Conservation (phyloP, 768 basidiomycete species). For the Pseudohyphozyma bogoriensis region DNA sequence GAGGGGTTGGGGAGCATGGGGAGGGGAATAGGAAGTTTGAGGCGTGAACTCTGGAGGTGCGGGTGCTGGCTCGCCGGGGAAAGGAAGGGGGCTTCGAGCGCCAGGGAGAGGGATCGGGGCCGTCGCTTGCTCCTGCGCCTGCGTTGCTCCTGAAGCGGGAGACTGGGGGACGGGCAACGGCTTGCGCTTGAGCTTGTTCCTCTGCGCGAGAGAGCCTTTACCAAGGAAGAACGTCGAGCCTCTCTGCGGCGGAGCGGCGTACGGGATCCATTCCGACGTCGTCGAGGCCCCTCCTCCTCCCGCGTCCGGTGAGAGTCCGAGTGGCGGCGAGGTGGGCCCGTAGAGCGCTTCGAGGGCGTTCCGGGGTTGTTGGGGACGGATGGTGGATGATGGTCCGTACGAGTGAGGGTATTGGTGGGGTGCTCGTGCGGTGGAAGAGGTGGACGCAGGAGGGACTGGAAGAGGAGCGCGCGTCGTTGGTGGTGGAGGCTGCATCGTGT, state of each 20-base stretch:
- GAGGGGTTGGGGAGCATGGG: not conserved
- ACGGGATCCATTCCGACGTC: not conserved
- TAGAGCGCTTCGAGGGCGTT: slow-evolving; percentile 1
- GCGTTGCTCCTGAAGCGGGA: not conserved
- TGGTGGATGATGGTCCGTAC: not conserved
- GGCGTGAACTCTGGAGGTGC: not conserved
- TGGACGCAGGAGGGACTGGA: not conserved
- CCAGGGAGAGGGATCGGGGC: not conserved
- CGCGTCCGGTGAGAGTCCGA: not conserved
- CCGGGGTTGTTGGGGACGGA: not conserved
- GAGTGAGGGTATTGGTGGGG: not conserved
- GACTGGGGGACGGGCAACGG: not conserved
- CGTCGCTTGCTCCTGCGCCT: not conserved
- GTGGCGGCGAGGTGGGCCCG: not conserved
- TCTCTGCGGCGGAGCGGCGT: not conserved
- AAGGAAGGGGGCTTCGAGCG: no score
- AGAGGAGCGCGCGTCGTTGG: not conserved
- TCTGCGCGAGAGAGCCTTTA: not conserved
- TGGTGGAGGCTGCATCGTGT: not conserved
- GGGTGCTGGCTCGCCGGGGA: no score
- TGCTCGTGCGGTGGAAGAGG: not conserved
- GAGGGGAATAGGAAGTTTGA: not conserved
- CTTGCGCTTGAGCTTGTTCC: not conserved
- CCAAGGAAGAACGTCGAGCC: not conserved
- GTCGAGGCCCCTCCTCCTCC: not conserved